Conservation (phyloP, 768 basidiomycete genomes). For the Phaffia tasmanica region DNA sequence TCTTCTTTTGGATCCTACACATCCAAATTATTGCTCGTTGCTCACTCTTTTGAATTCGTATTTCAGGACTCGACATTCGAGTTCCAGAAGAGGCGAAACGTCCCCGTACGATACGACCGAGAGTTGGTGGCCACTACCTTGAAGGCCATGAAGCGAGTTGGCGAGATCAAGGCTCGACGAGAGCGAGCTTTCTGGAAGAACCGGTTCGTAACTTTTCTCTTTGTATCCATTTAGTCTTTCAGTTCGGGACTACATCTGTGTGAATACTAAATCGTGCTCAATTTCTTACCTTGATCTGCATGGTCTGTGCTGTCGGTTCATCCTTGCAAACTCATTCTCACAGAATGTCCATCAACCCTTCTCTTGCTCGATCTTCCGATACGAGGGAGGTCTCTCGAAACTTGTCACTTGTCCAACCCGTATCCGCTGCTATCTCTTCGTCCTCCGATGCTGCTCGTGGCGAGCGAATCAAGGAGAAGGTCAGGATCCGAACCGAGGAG, state of each 20-base stretch:
- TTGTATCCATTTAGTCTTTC: slow-evolving; percentile 6
- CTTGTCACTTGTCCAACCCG: slow-evolving; percentile 38
- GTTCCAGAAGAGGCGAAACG: slow-evolving; percentile 96
- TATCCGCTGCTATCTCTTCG: slow-evolving; percentile 31
- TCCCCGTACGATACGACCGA: slow-evolving; percentile 93
- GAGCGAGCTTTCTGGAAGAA: slow-evolving; percentile 96
- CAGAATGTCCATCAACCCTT: slow-evolving; percentile 74
- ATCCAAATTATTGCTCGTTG: background rate
- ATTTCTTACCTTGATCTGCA: background rate
- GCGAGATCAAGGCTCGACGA: slow-evolving; percentile 78
- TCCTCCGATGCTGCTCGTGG: slow-evolving; percentile 41
- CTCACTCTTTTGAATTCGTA: slow-evolving; percentile 3
- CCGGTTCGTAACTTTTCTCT: slow-evolving; percentile 36
- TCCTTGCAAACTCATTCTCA: background rate
- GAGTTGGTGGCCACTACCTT: slow-evolving; percentile 84
- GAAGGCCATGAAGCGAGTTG: slow-evolving; percentile 89
- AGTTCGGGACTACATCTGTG: slow-evolving; percentile 5
- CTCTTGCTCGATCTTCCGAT: slow-evolving; percentile 47
- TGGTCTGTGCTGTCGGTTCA: background rate
- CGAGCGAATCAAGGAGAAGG: slow-evolving; percentile 58
- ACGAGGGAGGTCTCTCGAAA: slow-evolving; percentile 56
- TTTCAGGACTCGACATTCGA: slow-evolving; percentile 90
- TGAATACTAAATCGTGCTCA: slow-evolving; percentile 1
- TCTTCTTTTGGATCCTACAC: background rate
- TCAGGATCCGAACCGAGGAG: slow-evolving; percentile 45